Percentiles rank a stretch among this genome's conserved stretches.
phyloP scores from a whole-genome alignment of 768 basidiomycete species.

The Boletus sensibilis region DNA sequence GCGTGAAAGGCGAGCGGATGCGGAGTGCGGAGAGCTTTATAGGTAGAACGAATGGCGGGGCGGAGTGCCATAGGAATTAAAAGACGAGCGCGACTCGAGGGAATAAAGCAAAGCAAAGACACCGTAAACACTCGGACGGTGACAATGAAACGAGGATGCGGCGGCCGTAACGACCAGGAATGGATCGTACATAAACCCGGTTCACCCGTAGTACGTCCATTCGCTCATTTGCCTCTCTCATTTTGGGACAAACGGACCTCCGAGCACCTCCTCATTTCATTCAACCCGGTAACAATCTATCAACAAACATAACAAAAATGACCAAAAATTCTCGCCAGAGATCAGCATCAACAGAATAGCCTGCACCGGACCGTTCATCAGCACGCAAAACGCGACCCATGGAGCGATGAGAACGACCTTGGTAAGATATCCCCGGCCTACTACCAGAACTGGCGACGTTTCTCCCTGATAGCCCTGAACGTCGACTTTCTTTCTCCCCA shows the following conservation, averaged over 20 bases:
- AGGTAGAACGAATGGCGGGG: not conserved
- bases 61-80: conserved; percentile 11
- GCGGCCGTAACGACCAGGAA: too few relatives aligned
- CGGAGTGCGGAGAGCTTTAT: not conserved
- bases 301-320: not conserved
- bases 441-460: conserved; percentile 74
- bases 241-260: not conserved
- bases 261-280: not conserved
- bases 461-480: conserved; percentile 60
- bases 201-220: too few relatives aligned
- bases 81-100: too few relatives aligned
- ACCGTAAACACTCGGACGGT: too few relatives aligned
- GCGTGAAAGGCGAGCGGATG: conserved; percentile 14
- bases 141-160: too few relatives aligned
- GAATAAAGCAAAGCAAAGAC: too few relatives aligned
- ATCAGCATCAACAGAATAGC: not conserved
- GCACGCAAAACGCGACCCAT: not conserved
- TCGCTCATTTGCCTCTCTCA: too few relatives aligned
- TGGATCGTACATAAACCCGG: too few relatives aligned
- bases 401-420: conserved; percentile 9
- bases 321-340: too few relatives aligned
- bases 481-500: conserved; percentile 75
- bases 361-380: not conserved
- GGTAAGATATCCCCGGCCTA: too few relatives aligned
- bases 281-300: not conserved